Evolutionary conservation across 768 basidiomycete genomes (phyloP).

Genomic region (Phlegmacium glaucopus): DNA sequence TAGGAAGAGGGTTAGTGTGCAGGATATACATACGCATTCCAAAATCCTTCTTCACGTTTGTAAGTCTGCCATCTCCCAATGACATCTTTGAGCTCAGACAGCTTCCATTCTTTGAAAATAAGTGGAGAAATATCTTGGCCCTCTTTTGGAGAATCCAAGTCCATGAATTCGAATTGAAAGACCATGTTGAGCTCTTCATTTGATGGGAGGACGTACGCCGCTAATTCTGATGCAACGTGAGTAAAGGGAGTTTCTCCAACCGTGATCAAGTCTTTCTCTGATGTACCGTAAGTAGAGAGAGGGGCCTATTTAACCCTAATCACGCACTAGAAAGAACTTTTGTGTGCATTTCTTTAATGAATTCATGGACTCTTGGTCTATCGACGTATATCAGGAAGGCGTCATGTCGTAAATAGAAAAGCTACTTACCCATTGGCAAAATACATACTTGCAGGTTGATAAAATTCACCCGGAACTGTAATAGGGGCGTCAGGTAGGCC

Average conservation of each 20-base stretch:
- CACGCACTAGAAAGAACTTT: slow-evolving; percentile 58
- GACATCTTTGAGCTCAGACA: slow-evolving; percentile 48
- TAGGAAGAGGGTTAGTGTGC: slow-evolving; percentile 8
- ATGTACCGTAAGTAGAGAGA: neutral
- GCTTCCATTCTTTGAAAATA: slow-evolving; percentile 43
- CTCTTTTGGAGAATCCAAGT: slow-evolving; percentile 46
- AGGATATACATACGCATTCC: slow-evolving; percentile 52
- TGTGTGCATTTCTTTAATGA: slow-evolving; percentile 59
- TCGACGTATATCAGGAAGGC: neutral
- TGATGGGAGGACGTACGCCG: slow-evolving; percentile 50
- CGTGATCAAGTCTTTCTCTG: slow-evolving; percentile 58
- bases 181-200: slow-evolving; percentile 66
- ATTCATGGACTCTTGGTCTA: slow-evolving; percentile 67
- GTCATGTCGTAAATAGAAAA: neutral
- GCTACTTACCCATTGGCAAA: slow-evolving; percentile 56
- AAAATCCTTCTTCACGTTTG: slow-evolving; percentile 56
- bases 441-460: slow-evolving; percentile 50
- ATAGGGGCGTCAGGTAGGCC: slow-evolving; percentile 68
- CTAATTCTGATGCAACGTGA: slow-evolving; percentile 46
- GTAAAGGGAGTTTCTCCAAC: slow-evolving; percentile 66
- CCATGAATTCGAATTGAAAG: slow-evolving; percentile 63
- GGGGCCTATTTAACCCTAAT: neutral
- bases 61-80: slow-evolving; percentile 54
- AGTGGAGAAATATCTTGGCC: slow-evolving; percentile 35
- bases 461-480: slow-evolving; percentile 42